Percentiles rank a stretch among this genome's conserved stretches.
These are phyloP conservation scores for Solidago caesia DNA, from an alignment of 129 eudicot species.

Conservation along the genomic window DNA sequence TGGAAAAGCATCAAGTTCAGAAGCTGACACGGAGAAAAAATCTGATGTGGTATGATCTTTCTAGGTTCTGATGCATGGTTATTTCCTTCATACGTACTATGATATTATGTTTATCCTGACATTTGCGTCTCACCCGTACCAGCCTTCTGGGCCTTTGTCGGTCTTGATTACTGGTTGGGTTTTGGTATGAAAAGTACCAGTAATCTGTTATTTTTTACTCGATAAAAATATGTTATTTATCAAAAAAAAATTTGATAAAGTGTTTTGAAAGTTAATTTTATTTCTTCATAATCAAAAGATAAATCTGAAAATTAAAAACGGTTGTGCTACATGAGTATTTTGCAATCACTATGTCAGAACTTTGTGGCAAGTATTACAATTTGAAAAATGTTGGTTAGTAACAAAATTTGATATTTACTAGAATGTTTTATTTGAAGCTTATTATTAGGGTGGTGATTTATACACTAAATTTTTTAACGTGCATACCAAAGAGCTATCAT, in stretches of 20 bases:
- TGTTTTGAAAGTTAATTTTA: not conserved
- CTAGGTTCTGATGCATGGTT: not conserved
- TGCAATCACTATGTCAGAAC: not conserved
- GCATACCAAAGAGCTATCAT: too few relatives aligned
- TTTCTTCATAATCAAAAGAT: conserved; percentile 3
- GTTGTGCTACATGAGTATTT: not conserved
- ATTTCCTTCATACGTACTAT: not conserved
- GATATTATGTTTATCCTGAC: not conserved
- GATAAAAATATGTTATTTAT: too few relatives aligned
- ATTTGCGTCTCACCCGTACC: not conserved
- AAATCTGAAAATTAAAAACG: not conserved
- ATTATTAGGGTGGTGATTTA: too few relatives aligned
- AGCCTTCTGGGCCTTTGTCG: not conserved
- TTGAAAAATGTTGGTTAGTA: not conserved
- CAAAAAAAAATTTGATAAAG: too few relatives aligned
- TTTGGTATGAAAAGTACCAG: not conserved
- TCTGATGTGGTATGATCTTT: conserved; percentile 45
- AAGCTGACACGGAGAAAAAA: conserved; percentile 42
- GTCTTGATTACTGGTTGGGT: not conserved
- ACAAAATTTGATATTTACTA: too few relatives aligned
- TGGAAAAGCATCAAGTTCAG: conserved; percentile 47
- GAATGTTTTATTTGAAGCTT: too few relatives aligned
- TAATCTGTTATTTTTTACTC: not conserved
- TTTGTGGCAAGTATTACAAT: conserved; percentile 13
- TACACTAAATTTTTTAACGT: too few relatives aligned